Base-by-base conservation (phyloP, 768 basidiomycete species). In the Chalciporus piperatus region DNA sequence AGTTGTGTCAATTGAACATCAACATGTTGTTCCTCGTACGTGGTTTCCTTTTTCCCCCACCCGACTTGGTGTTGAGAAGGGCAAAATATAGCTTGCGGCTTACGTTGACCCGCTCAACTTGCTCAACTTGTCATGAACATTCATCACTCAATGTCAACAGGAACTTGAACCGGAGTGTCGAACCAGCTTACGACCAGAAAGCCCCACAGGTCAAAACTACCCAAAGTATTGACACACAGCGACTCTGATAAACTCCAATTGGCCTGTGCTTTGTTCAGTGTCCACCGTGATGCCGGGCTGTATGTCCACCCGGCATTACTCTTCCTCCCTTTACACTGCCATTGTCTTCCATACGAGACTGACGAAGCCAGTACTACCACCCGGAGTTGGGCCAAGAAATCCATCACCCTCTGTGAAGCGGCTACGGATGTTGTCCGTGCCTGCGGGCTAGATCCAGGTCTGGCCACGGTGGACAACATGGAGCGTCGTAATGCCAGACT, bases 81-180 rank as follows among this genome's bases (percentile, higher is more conserved):
- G 13, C n/a, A 41, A n/a, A 7, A 14, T 16, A 33, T 43, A 77
- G 73, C 72, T 77, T 46, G 70, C 72, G 48, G 57, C 55, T 11
- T 66, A 72, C 48, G 59, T 79, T 3, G 62, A 69, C 28, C 75
- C 74, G 2, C 38, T 63, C 2, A 39, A 42, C 6, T 12, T 49
- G 20, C 41, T 49, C 7, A 64, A 66, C 49, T 67, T 77, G 22
- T 22, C 22, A 22, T 22, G 22, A 2, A 22, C 22, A 22, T 22
- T 22, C 22, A 22, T 22, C 22, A 22, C 22, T 22, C 22, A 22
- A 22, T 4, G 22, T 22, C 22, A 22, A 4, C 4, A 22, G 22
- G 22, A 22, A 4, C n/a, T 22, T 22, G 22, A 4, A 22, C 22
- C 22, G n/a, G n/a, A n/a, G n/a, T n/a, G 22, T 22, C 22, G 22